Base-by-base conservation (phyloP, 176 grass and related monocot genomes). In the Ensete ventricosum region DNA sequence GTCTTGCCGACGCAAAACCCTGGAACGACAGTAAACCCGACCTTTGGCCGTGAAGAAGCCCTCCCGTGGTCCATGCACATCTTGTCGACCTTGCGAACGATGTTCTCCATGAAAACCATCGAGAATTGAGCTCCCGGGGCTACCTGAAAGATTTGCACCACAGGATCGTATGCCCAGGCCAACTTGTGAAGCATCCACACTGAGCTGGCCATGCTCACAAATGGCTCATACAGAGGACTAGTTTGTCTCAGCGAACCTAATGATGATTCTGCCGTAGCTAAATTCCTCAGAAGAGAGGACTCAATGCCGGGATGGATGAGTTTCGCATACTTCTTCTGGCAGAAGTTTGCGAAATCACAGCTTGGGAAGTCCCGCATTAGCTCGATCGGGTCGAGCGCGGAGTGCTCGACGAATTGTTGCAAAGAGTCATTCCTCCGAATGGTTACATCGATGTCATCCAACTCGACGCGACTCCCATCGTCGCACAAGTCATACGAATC, bases 181-280 rank as follows among this genome's bases (percentile, higher is more conserved):
- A 99, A 77, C 77, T 87, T 91, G 77, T 99, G 90, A 53, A 99
- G 90, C 1, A 88, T 93, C 95, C 95, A 99, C 71, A 99, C 80
- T 5, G 95, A 99, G 76, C 95, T 99, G 60, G 90, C 95, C 95
- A 99, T 99, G 58, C 75, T 78, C 14, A 91, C 83, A 52, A 94
- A 99, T 43, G 89, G 69, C 63, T 99, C 95, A 1, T 94, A 94
- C 69, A 99, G 90, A 52, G 95, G 88, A 14, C 82, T 84, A 0
- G 83, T 84, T 1, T 67, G 77, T 12, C 76, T 54, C 81, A 94
- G 75, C 0, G 78, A 78, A 13, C 78, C 69, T 55, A 55, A 62
- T 53, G 22, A 14, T 27, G 84, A 83, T 24, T 80, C 34, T 16
- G 74, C 43, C 8, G 70, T 64, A 6, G 82, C 84, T 75, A 64